Evolutionary conservation across 139 green algal species (phyloP).

Genomic region (Desmodesmus armatus): DNA sequence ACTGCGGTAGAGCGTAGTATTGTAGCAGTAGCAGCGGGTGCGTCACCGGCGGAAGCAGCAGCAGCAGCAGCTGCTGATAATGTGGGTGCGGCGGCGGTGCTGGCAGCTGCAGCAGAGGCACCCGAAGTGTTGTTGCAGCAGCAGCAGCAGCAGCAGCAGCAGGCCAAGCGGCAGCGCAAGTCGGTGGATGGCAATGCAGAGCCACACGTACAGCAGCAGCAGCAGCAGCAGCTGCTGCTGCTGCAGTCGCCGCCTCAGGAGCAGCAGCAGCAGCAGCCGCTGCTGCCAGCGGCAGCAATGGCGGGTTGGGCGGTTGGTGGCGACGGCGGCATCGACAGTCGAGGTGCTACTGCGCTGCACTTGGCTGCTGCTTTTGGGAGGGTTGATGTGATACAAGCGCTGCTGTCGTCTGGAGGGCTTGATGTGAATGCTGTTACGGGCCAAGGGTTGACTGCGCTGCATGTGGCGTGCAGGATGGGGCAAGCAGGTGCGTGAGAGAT

Average conservation of each 20-base stretch:
- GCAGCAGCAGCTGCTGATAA: neutral
- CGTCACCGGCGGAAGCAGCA: neutral
- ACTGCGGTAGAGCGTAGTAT: neutral
- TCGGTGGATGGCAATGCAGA: neutral
- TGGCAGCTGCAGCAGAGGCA: neutral
- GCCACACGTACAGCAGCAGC: neutral
- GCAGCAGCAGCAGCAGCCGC: conserved; percentile 30
- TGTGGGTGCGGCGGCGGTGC: neutral
- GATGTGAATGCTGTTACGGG: neutral
- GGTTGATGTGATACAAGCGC: neutral
- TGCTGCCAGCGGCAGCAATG: conserved; percentile 15
- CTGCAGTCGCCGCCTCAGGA: neutral
- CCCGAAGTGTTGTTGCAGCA: neutral
- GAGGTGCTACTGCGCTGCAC: conserved; percentile 34
- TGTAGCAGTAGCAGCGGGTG: neutral
- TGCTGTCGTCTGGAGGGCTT: neutral
- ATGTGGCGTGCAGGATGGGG: conserved; percentile 17
- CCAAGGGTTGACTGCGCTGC: conserved; percentile 29
- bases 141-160: conserved; percentile 17
- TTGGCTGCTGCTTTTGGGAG: conserved; percentile 23
- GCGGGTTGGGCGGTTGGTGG: conserved; percentile 11
- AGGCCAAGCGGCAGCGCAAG: neutral
- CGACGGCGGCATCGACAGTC: neutral
- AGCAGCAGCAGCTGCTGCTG: neutral
- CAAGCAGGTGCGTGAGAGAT: neutral